A percentile compares a stretch with the other conserved stretches of the same genome.
Conservation (phyloP, 225 moss, liverwort and hornwort genomes). For the Bryum argenteum region DNA sequence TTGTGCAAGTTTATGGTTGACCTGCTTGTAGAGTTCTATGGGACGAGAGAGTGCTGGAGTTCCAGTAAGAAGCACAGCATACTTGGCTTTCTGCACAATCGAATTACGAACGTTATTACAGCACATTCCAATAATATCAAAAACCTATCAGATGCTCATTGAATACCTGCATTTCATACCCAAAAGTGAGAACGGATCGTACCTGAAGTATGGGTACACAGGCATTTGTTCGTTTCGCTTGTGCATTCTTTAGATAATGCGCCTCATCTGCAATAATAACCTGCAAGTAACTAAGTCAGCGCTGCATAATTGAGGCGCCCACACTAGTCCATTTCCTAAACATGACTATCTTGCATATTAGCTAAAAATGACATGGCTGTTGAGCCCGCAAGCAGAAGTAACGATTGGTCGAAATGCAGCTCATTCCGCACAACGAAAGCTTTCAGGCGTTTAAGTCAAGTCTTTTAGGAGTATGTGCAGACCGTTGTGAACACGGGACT, state of each 20-base stretch:
- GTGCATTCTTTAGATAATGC: constrained; percentile 96
- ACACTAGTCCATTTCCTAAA: constrained; percentile 2
- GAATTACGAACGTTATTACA: constrained; percentile 24
- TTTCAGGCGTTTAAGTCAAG: not conserved
- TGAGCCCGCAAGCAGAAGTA: constrained; percentile 5
- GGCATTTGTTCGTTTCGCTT: constrained; percentile 90
- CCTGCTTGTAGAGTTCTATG: constrained; percentile 98
- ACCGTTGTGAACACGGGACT: not conserved
- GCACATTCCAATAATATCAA: constrained; percentile 10
- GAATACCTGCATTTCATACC: constrained; percentile 8
- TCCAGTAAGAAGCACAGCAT: constrained; percentile 91
- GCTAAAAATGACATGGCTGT: not conserved
- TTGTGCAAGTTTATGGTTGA: constrained; percentile 20
- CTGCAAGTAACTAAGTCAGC: constrained; percentile 46
- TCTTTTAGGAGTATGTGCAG: constrained; percentile 4
- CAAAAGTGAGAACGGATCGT: constrained; percentile 28
- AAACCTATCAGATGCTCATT: constrained; percentile 3
- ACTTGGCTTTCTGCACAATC: constrained; percentile 86
- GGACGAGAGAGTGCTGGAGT: constrained; percentile 97
- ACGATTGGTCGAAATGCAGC: constrained; percentile 1
- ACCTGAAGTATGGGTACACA: constrained; percentile 95
- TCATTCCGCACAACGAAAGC: constrained; percentile 14
- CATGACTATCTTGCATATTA: constrained; percentile 11
- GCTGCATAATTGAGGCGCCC: not conserved
- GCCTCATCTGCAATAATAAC: constrained; percentile 98